Conservation (phyloP, 352 stramenopile genomes). For the Thraustotheca clavata region DNA sequence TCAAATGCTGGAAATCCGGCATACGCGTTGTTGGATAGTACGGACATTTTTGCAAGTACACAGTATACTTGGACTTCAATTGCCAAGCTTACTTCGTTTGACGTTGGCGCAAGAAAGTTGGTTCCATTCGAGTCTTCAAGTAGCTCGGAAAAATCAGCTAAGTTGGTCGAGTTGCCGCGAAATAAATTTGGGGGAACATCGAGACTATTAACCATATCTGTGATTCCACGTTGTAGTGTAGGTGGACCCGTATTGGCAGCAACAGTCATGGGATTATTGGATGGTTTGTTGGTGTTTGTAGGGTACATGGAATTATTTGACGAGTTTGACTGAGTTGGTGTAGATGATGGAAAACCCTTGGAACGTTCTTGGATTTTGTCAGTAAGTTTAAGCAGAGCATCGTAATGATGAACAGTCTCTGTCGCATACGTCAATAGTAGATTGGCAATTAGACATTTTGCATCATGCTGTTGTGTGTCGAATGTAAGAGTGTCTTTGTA, state of each 20-base stretch:
- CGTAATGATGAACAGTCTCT: conserved; percentile 63
- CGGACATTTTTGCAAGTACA: conserved; percentile 67
- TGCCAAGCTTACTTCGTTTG: conserved; percentile 44
- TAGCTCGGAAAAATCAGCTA: conserved; percentile 73
- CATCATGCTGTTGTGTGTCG: conserved; percentile 72
- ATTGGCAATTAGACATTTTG: conserved; percentile 78
- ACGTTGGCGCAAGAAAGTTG: conserved; percentile 27
- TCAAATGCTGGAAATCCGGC: conserved; percentile 78
- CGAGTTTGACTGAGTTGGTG: conserved; percentile 46
- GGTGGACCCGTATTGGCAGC: conserved; percentile 32
- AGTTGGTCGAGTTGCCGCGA: conserved; percentile 59
- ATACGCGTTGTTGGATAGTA: conserved; percentile 51
- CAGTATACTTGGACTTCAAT: conserved; percentile 81
- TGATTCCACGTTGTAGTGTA: conserved; percentile 31
- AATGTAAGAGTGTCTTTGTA: conserved; percentile 84
- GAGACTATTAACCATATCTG: conserved; percentile 60
- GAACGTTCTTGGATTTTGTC: conserved; percentile 25
- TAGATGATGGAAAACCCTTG: conserved; percentile 31
- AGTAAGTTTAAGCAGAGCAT: conserved; percentile 71
- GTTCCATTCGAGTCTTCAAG: conserved; percentile 56
- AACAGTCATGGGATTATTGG: conserved; percentile 41
- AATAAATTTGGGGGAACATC: conserved; percentile 62
- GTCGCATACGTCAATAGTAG: conserved; percentile 71
- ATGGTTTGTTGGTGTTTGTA: conserved; percentile 29
- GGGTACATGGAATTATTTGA: conserved; percentile 34